Evolutionary conservation across 805 yeast species (phyloP), one percentile per base, ranked within the genome.

Genomic region (Lipomyces lipofer): DNA sequence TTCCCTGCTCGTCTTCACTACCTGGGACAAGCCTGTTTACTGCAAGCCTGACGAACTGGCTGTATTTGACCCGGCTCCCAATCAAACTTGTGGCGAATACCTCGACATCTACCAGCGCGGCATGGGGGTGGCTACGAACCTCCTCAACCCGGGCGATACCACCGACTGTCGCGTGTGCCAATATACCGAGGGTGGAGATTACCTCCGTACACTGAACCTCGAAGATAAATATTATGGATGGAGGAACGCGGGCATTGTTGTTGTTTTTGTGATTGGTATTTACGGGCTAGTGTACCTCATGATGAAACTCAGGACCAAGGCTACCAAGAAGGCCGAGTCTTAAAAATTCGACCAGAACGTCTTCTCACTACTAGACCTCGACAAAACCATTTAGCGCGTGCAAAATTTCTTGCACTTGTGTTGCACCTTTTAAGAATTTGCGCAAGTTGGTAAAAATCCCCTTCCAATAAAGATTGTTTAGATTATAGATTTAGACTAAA

Each of bases 171-270:
- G 67, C 27, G 76, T 73, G 63, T 77, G 80, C 66, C 59, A 67
- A 19, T 70, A 71, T 50, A 49, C 65, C 46, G 51, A 59, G 30
- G 78, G 78, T 32, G 73, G 75, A 61, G 74, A 72, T 52, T 77
- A 69, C 64, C 71, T 84, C 62, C 51, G 60, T 0, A 69, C 72
- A 21, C 70, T 78, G 47, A 73, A 74, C 55, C 72, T 79, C 49
- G 66, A 33, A 12, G 39, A 33, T 22, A 4, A 33, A 4, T 33
- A 13, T 9, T 33, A 70, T 56, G 70, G 82, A 38, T 84, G 88
- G 88, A 78, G 88, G 71, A 81, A 84, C 59, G 71, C 83, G 58
- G 88, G 88, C 27, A 74, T 83, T 63, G 75, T 75, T 30, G 47
- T 29, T 19, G 13, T 44, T 21, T 44, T 44, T 13, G 33, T 25